phyloP scores from a whole-genome alignment of 345 rosid species.

The Euphorbia peplus region DNA sequence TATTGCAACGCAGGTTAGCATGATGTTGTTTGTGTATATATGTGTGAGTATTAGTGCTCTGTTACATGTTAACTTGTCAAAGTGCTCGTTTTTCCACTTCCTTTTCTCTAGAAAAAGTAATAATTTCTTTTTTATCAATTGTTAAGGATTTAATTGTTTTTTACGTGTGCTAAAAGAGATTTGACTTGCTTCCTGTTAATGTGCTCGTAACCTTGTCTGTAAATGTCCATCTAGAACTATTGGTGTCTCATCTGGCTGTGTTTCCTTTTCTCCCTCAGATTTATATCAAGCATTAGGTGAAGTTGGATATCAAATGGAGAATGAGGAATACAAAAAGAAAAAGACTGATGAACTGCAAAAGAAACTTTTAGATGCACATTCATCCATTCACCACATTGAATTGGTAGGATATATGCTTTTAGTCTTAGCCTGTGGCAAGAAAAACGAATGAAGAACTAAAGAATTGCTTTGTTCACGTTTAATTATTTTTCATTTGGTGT shows the following conservation, averaged over 20 bases:
- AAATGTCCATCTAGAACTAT: neutral
- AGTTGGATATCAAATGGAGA: constrained; percentile 85
- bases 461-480: neutral
- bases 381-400: constrained; percentile 85
- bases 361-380: constrained; percentile 81
- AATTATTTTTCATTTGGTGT: constrained; percentile 14
- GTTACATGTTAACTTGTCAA: neutral
- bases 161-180: neutral
- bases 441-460: neutral
- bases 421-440: neutral
- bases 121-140: neutral
- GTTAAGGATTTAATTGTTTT: neutral
- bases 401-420: constrained; percentile 35
- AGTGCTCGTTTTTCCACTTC: neutral
- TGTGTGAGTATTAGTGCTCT: neutral
- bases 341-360: constrained; percentile 75
- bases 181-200: neutral
- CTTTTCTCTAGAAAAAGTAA: neutral
- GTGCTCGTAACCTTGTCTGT: neutral
- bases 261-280: constrained; percentile 32
- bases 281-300: constrained; percentile 73
- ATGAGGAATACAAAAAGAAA: constrained; percentile 69
- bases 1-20: neutral
- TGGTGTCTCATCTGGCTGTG: neutral
- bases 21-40: neutral